Base-by-base conservation (phyloP, 257 asterid genomes). In the Eucommia ulmoides region DNA sequence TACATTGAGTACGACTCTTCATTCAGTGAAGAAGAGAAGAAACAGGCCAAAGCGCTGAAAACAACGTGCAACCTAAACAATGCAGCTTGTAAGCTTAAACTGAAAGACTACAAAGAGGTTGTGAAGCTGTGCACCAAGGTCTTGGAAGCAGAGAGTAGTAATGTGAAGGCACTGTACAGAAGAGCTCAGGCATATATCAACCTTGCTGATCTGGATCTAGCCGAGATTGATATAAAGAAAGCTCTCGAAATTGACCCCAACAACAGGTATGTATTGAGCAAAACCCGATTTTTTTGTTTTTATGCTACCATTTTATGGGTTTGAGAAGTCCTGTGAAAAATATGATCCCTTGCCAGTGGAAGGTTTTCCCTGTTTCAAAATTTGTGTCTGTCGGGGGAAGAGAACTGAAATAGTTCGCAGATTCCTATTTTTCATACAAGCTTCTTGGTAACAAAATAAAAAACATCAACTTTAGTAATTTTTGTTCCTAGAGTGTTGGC, bases 161-260 rank as follows among this genome's bases (percentile, higher is more conserved):
- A 29, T 29, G 38, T 29, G 8, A 29, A 29, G 38, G 7, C 38
- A 29, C 38, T 29, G 7, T 29, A 29, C 38, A 29, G 38, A 29
- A 29, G 38, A 29, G 38, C 38, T 29, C 96, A 83, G 57, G 89
- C 93, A 9, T 57, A 74, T 41, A 80, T 83, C 75, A 72, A 79
- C 56, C 17, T 77, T 70, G 72, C 77, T 3, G 94, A 85, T 59
- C 51, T 82, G 59, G 88, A 82, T 53, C 62, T 77, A 29, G 38
- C 38, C 8, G 38, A 29, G 38, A 5, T 73, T 0, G 95, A 85
- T 21, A 73, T 85, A 6, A 82, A 79, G 24, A 85, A 82, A 54
- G 96, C 88, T 45, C 93, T 86, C 35, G 94, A 86, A 60, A 71
- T 86, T 16, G 94, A 86, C 29, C 96, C 96, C 1, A 52, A 29